Percentiles rank a stretch among this genome's conserved stretches.
These are phyloP conservation scores for Polygonum maritimum DNA, from an alignment of 148 eudicot species.

Conservation along the genomic window DNA sequence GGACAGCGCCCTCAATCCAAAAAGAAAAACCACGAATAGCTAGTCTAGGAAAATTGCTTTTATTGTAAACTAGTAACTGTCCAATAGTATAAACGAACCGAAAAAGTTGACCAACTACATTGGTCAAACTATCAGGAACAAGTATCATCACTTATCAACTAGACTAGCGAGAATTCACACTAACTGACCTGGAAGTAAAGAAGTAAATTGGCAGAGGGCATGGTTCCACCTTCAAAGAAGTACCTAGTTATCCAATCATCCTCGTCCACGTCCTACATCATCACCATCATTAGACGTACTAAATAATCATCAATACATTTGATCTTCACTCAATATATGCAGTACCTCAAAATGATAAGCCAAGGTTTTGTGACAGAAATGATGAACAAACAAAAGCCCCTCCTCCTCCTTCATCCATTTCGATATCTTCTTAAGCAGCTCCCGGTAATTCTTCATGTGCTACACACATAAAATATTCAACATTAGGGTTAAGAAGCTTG, in stretches of 20 bases:
- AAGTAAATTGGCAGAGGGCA: constrained; percentile 92
- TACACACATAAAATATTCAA: constrained; percentile 15
- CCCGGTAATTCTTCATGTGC: constrained; percentile 95
- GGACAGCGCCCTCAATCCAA: too few relatives aligned
- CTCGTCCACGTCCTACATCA: constrained; percentile 58
- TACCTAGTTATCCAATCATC: constrained; percentile 94
- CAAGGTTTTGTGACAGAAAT: constrained; percentile 88
- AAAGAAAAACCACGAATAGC: too few relatives aligned
- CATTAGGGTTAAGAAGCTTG: too few relatives aligned
- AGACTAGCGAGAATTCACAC: too few relatives aligned
- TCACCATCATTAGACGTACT: background rate
- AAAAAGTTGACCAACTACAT: too few relatives aligned
- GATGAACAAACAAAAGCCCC: constrained; percentile 76
- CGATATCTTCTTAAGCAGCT: constrained; percentile 84
- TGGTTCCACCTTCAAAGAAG: constrained; percentile 90
- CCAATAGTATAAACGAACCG: too few relatives aligned
- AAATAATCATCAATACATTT: background rate
- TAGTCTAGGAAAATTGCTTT: background rate
- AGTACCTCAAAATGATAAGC: constrained; percentile 89
- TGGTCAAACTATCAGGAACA: too few relatives aligned
- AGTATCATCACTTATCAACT: too few relatives aligned
- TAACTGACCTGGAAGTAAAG: constrained; percentile 76
- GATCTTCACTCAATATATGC: background rate
- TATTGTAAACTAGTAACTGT: background rate
- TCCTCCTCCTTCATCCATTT: constrained; percentile 84